Base-by-base conservation (phyloP, 2,329 filamentous ascomycete species). In the Monosporascus sp. region DNA sequence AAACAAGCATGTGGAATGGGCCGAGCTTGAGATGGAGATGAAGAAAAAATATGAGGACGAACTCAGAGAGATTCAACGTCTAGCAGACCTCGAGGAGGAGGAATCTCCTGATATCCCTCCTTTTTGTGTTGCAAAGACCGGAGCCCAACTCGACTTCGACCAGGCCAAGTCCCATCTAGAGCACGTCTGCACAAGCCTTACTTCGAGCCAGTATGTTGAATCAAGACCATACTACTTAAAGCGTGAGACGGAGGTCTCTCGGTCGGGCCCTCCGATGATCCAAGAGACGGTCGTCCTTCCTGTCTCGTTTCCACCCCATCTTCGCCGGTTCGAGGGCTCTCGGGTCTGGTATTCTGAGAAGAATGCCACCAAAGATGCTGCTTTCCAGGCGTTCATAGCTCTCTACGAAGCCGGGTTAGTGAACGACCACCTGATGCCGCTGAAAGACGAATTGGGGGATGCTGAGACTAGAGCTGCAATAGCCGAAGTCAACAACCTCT, bases 321-420 rank as follows among this genome's bases (percentile, higher is more conserved):
- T 90, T 9, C 81, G 88, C 17, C 72, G 69, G 39, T 75, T 80
- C 0, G 61, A 70, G 22, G 82, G 86, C 49, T 66, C 68, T 27
- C 57, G 65, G 37, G 57, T 67, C n/a, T 97, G 91, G 91, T 68
- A 60, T 11, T 88, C 84, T 0, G 86, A 94, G 62, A 81, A 77
- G 53, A 84, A 83, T 59, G 90, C 91, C 0, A 84, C 77, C 59
- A 90, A 88, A 63, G 93, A 97, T 68, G 90, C 87, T 1, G 88
- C 90, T 0, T 94, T 96, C 56, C 82, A 89, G 63, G 89, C 91
- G 1, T 96, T 92, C 63, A 70, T 81, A 22, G 76, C 75, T 5
- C 75, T 97, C 0, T 84, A 93, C 64, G 61, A 80, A 7, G 85
- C 81, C 25, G 87, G 87, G 0, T 73, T 97, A 5, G 70, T 97